Conservation (phyloP, 2,329 filamentous ascomycete species). For the Colletotrichum spinosum region DNA sequence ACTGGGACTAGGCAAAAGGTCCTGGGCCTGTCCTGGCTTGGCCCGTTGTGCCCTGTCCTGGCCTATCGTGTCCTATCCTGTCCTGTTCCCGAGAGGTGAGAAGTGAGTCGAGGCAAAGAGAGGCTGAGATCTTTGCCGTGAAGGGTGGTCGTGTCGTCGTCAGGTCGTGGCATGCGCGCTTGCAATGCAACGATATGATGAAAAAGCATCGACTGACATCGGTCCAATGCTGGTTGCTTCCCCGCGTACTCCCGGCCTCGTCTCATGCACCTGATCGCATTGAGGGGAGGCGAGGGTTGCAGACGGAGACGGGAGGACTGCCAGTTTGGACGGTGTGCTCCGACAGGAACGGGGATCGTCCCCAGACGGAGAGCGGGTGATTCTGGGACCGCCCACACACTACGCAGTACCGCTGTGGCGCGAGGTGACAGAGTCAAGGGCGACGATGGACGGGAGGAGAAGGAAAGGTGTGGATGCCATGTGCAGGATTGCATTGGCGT, state of each 20-base stretch:
- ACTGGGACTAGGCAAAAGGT: conserved; percentile 9
- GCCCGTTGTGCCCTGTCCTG: neutral
- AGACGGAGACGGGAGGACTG: conserved; percentile 5
- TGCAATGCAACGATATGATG: conserved; percentile 31
- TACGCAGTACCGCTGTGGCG: neutral
- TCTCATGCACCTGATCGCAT: conserved; percentile 6
- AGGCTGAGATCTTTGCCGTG: conserved; percentile 3
- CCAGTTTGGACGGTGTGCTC: conserved; percentile 28
- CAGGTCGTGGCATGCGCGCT: conserved; percentile 7
- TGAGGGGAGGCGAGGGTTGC: conserved; percentile 12
- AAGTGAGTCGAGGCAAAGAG: neutral
- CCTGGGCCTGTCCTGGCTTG: neutral
- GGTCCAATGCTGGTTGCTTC: conserved; percentile 1
- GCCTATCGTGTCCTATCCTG: neutral
- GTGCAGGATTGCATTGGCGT: too few species aligned
- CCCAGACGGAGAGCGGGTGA: conserved; percentile 5
- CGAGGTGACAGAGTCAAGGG: neutral
- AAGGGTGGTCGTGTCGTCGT: neutral
- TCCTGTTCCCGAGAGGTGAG: neutral
- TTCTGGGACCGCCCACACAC: neutral
- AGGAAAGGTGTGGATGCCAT: too few species aligned
- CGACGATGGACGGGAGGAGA: too few species aligned
- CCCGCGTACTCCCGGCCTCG: conserved; percentile 16
- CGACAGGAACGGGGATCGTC: conserved; percentile 23
- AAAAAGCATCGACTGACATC: conserved; percentile 16